Percentiles rank a stretch among this genome's conserved stretches.
Evolutionary conservation across 2,329 filamentous ascomycete genomes (phyloP).

Genomic region (Stagonosporopsis cucurbitacearum): DNA sequence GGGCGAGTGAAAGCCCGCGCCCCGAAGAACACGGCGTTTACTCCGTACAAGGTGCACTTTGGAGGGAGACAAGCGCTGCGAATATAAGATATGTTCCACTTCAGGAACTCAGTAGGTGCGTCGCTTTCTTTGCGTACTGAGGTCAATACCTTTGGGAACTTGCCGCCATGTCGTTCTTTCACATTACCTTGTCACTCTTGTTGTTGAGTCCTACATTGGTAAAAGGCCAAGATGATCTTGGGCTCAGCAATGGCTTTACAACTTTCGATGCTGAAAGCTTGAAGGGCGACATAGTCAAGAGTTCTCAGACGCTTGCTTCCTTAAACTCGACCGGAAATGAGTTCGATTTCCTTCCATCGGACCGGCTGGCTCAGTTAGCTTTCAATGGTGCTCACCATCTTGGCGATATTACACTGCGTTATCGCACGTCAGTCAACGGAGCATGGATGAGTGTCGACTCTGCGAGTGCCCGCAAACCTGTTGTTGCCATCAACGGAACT

Average conservation of each 20-base stretch:
- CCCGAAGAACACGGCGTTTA: slow-evolving; percentile 7
- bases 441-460: slow-evolving; percentile 59
- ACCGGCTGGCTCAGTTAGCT: slow-evolving; percentile 56
- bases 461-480: slow-evolving; percentile 49
- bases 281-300: slow-evolving; percentile 25
- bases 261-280: slow-evolving; percentile 21
- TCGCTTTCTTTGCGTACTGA: background rate
- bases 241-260: slow-evolving; percentile 26
- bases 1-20: background rate
- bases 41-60: slow-evolving; percentile 3
- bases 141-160: background rate
- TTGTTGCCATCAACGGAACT: slow-evolving; percentile 36
- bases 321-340: slow-evolving; percentile 27
- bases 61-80: background rate
- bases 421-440: slow-evolving; percentile 50
- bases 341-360: slow-evolving; percentile 65
- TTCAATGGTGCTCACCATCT: slow-evolving; percentile 64
- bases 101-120: background rate
- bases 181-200: slow-evolving; percentile 6
- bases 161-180: slow-evolving; percentile 2
- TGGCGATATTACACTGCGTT: slow-evolving; percentile 64
- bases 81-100: background rate
- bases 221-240: slow-evolving; percentile 27
- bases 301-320: slow-evolving; percentile 32
- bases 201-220: slow-evolving; percentile 2